Evolutionary conservation across 805 yeast genomes (phyloP), one percentile per base, ranked within the genome.

Genomic region (Pichia rugopelliculosa): DNA sequence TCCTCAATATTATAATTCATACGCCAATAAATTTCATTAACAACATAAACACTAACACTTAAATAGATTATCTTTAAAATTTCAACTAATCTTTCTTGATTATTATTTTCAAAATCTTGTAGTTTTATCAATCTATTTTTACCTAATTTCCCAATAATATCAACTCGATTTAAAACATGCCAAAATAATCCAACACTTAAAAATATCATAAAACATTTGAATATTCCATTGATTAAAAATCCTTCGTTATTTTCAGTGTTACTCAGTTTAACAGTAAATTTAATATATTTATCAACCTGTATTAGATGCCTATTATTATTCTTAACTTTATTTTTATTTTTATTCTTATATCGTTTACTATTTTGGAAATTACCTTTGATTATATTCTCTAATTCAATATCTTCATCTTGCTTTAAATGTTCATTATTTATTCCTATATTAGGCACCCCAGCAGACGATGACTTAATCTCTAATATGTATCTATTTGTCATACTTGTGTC

Each of bases 1-100:
- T 76, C 81, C 44, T 69, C 67, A 13, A 71, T 63, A 27, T 64
- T 64, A 48, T 67, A 69, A 46, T 62, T 60, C 4, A 65, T 43
- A 11, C 61, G 48, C 24, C 64, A 58, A 39, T 55, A 56, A 3
- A 56, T 43, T 39, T 49, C 45, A 39, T 56, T 54, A 3, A 60
- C 47, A 21, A 55, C 25, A 38, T 50, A 51, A 17, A 53, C 50
- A 33, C 56, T 49, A 20, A 22, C 52, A 15, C 44, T 49, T 33
- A 49, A 54, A 33, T 53, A 51, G 3, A 52, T 20, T 10, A 56
- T 11, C 40, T 37, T 42, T 11, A 39, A 40, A 24, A 46, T 39
- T 15, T 21, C 43, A 30, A 12, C 5, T 22, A 15, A 39, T 10
- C 21, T 22, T 23, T 21, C 6, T 6, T 15, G 17, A 36, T 12